Percentiles rank a stretch among this genome's conserved stretches.
phyloP scores from a whole-genome alignment of 2,329 filamentous ascomycete genomes.

The Fusarium verticillioides region DNA sequence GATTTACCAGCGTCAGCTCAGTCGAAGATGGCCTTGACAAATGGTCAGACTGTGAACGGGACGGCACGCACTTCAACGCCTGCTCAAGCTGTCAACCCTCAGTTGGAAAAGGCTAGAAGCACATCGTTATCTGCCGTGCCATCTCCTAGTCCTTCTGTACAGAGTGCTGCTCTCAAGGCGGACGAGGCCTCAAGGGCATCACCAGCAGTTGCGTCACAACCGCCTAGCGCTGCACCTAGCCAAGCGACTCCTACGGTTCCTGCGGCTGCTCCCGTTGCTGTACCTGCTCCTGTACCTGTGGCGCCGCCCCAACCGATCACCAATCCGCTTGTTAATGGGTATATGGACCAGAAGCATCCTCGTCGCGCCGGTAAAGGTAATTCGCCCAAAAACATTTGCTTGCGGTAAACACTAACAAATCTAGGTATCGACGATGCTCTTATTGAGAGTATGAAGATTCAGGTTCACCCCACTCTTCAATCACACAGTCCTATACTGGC shows the following conservation, averaged over 20 bases:
- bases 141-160: slow-evolving; percentile 59
- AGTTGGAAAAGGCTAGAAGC: slow-evolving; percentile 56
- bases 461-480: slow-evolving; percentile 74
- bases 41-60: slow-evolving; percentile 38
- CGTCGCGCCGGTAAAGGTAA: slow-evolving; percentile 58
- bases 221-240: slow-evolving; percentile 26
- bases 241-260: slow-evolving; percentile 23
- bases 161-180: slow-evolving; percentile 49
- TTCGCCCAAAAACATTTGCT: not conserved
- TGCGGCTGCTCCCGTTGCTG: not conserved
- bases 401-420: slow-evolving; percentile 36
- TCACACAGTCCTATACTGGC: slow-evolving; percentile 70
- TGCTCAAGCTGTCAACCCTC: slow-evolving; percentile 22
- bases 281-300: slow-evolving; percentile 31
- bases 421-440: slow-evolving; percentile 69
- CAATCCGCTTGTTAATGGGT: slow-evolving; percentile 46
- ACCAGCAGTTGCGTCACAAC: slow-evolving; percentile 38
- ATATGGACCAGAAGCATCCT: slow-evolving; percentile 52
- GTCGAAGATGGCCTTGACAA: slow-evolving; percentile 35
- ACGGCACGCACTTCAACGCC: slow-evolving; percentile 32
- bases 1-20: slow-evolving; percentile 60
- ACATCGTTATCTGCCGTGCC: slow-evolving; percentile 51
- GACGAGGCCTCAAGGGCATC: slow-evolving; percentile 49
- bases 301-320: slow-evolving; percentile 41
- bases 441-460: slow-evolving; percentile 72